phyloP scores from a whole-genome alignment of 352 stramenopile species.

The Globisporangium solare region DNA sequence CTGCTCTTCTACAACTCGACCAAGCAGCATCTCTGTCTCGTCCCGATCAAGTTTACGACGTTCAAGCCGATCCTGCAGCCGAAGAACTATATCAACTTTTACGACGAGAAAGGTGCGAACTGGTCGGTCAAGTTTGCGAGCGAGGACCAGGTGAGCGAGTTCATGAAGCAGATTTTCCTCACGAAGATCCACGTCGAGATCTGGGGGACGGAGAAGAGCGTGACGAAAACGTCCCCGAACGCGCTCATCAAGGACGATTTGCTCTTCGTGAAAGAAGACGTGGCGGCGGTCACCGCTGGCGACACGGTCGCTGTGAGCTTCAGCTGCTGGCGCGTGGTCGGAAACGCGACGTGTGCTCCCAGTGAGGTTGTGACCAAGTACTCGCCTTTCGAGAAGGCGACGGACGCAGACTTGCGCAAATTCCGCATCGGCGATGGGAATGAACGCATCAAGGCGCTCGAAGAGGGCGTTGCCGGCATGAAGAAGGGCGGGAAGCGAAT shows the following conservation, averaged over 20 bases:
- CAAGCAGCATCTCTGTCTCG: conserved; percentile 59
- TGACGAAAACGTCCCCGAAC: conserved; percentile 40
- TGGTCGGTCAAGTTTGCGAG: conserved; percentile 74
- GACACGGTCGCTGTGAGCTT: conserved; percentile 67
- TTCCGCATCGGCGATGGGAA: conserved; percentile 72
- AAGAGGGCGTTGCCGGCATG: conserved; percentile 88
- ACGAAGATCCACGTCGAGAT: conserved; percentile 80
- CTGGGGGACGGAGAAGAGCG: conserved; percentile 55
- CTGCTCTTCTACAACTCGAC: conserved; percentile 71
- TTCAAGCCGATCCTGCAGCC: conserved; percentile 70
- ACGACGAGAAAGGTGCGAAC: conserved; percentile 63
- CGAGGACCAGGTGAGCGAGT: conserved; percentile 55
- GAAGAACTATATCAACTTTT: conserved; percentile 83
- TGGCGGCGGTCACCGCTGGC: conserved; percentile 30
- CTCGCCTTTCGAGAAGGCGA: conserved; percentile 64
- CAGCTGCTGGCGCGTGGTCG: conserved; percentile 72
- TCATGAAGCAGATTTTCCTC: conserved; percentile 67
- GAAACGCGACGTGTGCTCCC: conserved; percentile 49
- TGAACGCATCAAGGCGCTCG: conserved; percentile 84
- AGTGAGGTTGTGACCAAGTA: conserved; percentile 76
- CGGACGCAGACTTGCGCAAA: conserved; percentile 49
- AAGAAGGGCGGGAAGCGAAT: conserved; percentile 84
- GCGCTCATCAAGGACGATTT: conserved; percentile 53
- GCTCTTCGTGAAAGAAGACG: conserved; percentile 32
- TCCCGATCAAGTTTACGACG: conserved; percentile 42